Percentiles rank a stretch among this genome's conserved stretches.
Conservation (phyloP, 2,329 filamentous ascomycete species). For the Clonostachys byssicola region DNA sequence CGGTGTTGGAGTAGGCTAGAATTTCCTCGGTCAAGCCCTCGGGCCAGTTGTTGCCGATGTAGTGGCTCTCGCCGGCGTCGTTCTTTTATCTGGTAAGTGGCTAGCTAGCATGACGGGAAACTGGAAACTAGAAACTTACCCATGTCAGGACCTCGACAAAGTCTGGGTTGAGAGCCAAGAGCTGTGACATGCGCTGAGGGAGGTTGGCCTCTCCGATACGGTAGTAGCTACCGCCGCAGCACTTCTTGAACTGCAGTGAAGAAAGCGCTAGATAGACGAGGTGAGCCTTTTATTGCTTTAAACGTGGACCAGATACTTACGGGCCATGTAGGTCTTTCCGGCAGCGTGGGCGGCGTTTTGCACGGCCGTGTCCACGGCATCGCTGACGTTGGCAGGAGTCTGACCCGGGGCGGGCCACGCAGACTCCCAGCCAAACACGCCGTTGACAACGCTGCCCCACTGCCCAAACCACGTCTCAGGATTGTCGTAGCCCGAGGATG, state of each 20-base stretch:
- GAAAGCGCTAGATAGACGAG: constrained; percentile 2
- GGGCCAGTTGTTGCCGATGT: constrained; percentile 8
- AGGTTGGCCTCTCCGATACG: constrained; percentile 8
- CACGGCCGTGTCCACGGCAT: constrained; percentile 1
- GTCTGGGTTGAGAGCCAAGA: constrained; percentile 4
- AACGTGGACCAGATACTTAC: constrained; percentile 1
- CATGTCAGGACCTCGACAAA: constrained; percentile 6
- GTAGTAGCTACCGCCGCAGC: constrained; percentile 5
- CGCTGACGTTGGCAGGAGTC: constrained; percentile 5
- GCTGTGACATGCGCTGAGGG: constrained; percentile 5
- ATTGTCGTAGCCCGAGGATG: not conserved
- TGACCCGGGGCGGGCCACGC: constrained; percentile 5
- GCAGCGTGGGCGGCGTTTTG: constrained; percentile 1
- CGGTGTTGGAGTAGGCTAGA: constrained; percentile 4
- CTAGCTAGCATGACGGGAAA: too few species aligned
- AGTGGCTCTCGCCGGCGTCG: constrained; percentile 12
- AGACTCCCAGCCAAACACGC: constrained; percentile 8
- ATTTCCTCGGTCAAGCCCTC: constrained; percentile 4
- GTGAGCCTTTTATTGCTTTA: too few species aligned
- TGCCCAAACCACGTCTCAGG: not conserved
- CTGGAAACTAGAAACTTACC: not conserved
- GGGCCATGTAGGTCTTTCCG: constrained; percentile 4
- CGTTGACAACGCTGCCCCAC: constrained; percentile 6
- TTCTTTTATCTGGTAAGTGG: constrained; percentile 2
- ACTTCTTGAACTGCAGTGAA: constrained; percentile 7